Evolutionary conservation across 495 filamentous ascomycete genomes (phyloP).

Genomic region (Achaetomiella virescens): DNA sequence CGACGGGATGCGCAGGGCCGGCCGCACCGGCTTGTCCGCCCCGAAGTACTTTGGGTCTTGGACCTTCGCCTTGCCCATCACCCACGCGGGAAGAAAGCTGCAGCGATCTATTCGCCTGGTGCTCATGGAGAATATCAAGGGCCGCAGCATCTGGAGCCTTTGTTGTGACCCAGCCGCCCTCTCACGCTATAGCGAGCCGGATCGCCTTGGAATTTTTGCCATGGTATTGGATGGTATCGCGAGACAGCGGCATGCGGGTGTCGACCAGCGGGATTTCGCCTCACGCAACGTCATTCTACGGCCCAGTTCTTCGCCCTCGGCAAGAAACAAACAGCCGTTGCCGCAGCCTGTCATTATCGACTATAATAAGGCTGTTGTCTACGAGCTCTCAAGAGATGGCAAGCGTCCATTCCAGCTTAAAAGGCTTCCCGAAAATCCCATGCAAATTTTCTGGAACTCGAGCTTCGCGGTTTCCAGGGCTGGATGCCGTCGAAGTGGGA

Average conservation of each 20-base stretch:
- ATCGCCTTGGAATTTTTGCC: constrained; percentile 12
- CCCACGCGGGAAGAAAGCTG: not conserved
- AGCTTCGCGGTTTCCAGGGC: not conserved
- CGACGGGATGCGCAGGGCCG: not conserved
- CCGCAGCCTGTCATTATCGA: constrained; percentile 4
- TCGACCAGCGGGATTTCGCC: constrained; percentile 14
- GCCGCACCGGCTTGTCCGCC: constrained; percentile 8
- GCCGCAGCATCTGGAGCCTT: constrained; percentile 3
- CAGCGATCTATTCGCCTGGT: constrained; percentile 12
- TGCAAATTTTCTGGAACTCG: constrained; percentile 3
- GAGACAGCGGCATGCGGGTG: constrained; percentile 4
- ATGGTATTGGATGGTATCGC: constrained; percentile 12
- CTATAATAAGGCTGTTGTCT: not conserved
- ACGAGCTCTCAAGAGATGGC: not conserved
- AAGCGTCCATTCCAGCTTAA: not conserved
- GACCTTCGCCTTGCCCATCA: constrained; percentile 14
- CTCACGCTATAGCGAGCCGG: not conserved
- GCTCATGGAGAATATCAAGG: constrained; percentile 14
- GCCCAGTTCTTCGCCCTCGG: too few species aligned
- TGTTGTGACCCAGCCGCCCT: not conserved
- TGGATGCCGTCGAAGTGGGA: constrained; percentile 5
- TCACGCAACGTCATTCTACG: constrained; percentile 9
- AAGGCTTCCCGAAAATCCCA: not conserved
- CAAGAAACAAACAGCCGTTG: not conserved
- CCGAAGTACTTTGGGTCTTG: constrained; percentile 14